A percentile compares a stretch with the other conserved stretches of the same genome.
phyloP scores from a whole-genome alignment of 2,329 filamentous ascomycete genomes.

The Colletotrichum tropicale region DNA sequence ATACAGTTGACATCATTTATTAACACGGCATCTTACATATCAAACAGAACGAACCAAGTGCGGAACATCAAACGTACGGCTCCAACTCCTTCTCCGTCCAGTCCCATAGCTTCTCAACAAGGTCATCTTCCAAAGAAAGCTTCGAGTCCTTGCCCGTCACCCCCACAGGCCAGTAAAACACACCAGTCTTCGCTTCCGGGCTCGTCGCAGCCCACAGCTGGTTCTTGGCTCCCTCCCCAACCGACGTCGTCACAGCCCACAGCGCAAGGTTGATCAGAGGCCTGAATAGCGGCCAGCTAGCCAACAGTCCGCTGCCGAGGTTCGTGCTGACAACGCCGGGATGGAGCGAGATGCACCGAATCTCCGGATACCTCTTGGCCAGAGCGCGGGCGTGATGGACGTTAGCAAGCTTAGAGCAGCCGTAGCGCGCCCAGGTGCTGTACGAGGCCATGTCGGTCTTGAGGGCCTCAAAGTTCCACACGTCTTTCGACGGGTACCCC shows the following conservation, averaged over 20 bases:
- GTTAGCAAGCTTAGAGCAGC: constrained; percentile 41
- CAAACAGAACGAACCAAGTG: neutral
- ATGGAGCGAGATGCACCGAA: constrained; percentile 51
- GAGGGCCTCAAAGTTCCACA: constrained; percentile 18
- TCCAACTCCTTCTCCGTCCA: constrained; percentile 38
- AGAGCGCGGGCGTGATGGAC: constrained; percentile 22
- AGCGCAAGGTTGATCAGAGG: neutral
- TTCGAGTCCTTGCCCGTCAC: constrained; percentile 24
- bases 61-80: neutral
- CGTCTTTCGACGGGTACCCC: neutral
- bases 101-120: constrained; percentile 36
- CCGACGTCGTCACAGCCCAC: neutral
- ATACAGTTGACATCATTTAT: neutral
- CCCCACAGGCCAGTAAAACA: constrained; percentile 38
- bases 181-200: constrained; percentile 26
- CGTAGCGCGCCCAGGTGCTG: constrained; percentile 50
- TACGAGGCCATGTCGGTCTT: constrained; percentile 25
- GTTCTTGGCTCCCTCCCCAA: constrained; percentile 13
- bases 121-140: constrained; percentile 27
- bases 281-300: constrained; percentile 3
- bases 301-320: constrained; percentile 18
- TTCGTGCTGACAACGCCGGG: constrained; percentile 39
- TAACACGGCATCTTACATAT: neutral
- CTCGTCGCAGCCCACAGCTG: constrained; percentile 21
- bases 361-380: constrained; percentile 39